Evolutionary conservation across 192 early-diverging fungal genomes (phyloP), one percentile per base, ranked within the genome.

Genomic region (Obelidium mucronatum): DNA sequence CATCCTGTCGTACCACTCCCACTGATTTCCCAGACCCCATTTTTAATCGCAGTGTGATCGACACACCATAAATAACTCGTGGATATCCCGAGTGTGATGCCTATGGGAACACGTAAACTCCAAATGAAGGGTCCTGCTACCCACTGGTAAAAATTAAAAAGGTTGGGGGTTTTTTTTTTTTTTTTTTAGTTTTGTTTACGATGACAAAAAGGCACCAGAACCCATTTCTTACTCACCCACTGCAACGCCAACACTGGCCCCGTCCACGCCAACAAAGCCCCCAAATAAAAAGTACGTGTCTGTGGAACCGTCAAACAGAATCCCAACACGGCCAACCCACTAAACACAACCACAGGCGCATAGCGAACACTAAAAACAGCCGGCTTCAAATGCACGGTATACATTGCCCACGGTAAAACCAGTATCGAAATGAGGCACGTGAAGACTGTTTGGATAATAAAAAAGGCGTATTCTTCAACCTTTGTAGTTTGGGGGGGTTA

Each of bases 401-500:
- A 53, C 42, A 69, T 26, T 19, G 40, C 40, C 76, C 76, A 77
- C 42, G 68, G 64, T 3, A 44, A n/a, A 28, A 72, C 33, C 1
- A 54, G 30, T 30, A 64, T 5, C n/a, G 36, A 68, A 35, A 65
- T 30, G 8, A 78, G 77, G 17, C 80, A 63, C 0, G 82, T 83
- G 52, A 87, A 85, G 2, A 81, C 55, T 0, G 88, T 84, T 81
- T 87, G 85, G 42, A 89, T 85, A 40, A 85, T 59, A 66, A 89
- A 89, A 67, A 89, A 89, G 48, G 81, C 71, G 62, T 89, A 89
- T 67, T 89, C 88, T 70, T 89, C 88, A 65, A 89, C 35, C 72
- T 74, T 13, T 8, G 17, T 65, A 37, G n/a, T 8, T 11, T 60
- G 11, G n/a, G 30, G 58, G n/a, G n/a, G n/a, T n/a, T n/a, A n/a